A percentile compares a stretch with the other conserved stretches of the same genome.
Conservation (phyloP, 164 flowering plant genomes). For the Sedum album region DNA sequence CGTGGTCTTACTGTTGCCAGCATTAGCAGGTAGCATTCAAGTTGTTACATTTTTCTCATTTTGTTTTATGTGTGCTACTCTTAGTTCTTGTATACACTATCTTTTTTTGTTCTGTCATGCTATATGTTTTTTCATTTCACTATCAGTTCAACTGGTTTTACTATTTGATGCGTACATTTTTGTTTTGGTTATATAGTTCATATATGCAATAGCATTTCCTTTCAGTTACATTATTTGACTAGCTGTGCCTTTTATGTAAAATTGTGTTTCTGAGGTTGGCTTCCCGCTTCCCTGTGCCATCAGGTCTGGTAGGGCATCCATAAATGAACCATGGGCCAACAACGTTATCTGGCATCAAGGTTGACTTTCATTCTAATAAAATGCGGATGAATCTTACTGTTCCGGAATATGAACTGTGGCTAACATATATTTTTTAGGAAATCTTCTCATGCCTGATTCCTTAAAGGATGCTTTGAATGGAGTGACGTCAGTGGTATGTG, state of each 20-base stretch:
- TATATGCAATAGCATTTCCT: not conserved
- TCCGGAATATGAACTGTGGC: not conserved
- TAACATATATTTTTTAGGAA: too few relatives aligned
- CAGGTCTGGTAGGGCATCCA: slow-evolving; percentile 95
- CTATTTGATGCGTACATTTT: not conserved
- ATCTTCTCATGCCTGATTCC: too few relatives aligned
- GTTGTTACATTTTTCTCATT: too few relatives aligned
- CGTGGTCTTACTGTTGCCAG: too few relatives aligned
- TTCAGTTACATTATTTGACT: not conserved
- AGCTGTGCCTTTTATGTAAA: too few relatives aligned
- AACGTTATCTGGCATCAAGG: slow-evolving; percentile 87
- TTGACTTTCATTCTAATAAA: slow-evolving; percentile 12
- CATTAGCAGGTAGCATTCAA: too few relatives aligned
- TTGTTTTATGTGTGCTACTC: too few relatives aligned
- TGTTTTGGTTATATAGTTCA: not conserved
- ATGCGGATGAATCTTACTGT: not conserved
- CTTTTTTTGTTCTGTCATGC: not conserved
- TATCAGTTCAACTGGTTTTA: not conserved
- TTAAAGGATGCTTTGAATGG: too few relatives aligned
- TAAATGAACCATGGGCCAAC: too few relatives aligned
- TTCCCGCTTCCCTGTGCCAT: not conserved
- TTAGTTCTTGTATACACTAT: too few relatives aligned
- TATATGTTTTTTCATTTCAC: not conserved
- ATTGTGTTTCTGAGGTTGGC: not conserved
- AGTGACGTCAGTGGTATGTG: slow-evolving; percentile 70